phyloP scores from a whole-genome alignment of 2,329 filamentous ascomycete genomes.

The Exophiala phaeomuriformis region DNA sequence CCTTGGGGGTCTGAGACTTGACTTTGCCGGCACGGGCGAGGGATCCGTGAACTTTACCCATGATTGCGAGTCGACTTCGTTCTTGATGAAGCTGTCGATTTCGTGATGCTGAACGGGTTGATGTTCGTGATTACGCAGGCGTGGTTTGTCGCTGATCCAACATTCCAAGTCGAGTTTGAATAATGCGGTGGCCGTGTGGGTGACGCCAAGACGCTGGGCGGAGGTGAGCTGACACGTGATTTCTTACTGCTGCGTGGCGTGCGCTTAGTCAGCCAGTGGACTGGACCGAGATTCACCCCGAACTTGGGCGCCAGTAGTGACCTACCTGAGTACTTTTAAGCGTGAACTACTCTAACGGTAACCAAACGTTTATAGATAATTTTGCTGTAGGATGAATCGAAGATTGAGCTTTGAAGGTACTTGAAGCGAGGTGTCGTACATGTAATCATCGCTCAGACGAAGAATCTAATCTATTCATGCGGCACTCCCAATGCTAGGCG shows the following conservation, averaged over 20 bases:
- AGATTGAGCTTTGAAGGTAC: no score
- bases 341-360: no score
- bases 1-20: conserved; percentile 91
- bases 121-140: conserved; percentile 2
- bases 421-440: no score
- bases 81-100: conserved; percentile 13
- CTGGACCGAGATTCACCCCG: no score
- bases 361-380: no score
- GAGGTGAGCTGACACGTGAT: not conserved
- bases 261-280: not conserved
- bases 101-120: conserved; percentile 2
- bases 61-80: conserved; percentile 47
- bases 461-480: no score
- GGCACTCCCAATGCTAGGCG: no score
- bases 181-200: not conserved
- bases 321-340: no score
- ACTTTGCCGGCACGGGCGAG: conserved; percentile 92
- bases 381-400: no score
- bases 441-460: no score
- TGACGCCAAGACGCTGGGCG: not conserved
- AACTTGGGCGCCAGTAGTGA: no score
- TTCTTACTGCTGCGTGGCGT: not conserved
- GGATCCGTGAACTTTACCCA: conserved; percentile 86
- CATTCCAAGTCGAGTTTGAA: not conserved
- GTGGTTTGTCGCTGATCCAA: not conserved